Conservation (phyloP, 2,329 filamentous ascomycete species). For the Aspergillus sp. region DNA sequence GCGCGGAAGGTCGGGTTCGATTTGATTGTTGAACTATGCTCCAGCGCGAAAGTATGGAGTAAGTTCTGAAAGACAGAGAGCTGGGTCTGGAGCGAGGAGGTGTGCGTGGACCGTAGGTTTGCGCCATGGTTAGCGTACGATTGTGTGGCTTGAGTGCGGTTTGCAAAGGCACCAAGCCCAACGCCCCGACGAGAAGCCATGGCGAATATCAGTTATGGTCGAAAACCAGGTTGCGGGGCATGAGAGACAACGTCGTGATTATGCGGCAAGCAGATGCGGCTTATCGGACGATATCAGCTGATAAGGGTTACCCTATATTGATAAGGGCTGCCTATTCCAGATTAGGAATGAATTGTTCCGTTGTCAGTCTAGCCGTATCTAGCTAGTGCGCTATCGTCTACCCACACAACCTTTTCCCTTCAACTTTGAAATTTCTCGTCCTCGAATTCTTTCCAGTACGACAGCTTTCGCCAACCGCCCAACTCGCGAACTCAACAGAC, state of each 20-base stretch:
- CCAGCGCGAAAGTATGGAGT: conserved; percentile 90
- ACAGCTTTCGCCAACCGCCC: conserved; percentile 40
- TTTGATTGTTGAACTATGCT: conserved; percentile 92
- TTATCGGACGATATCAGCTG: conserved; percentile 22
- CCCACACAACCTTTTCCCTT: conserved; percentile 36
- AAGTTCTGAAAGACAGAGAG: conserved; percentile 94
- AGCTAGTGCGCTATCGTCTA: conserved; percentile 24
- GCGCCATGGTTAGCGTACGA: conserved; percentile 91
- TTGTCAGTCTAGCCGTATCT: conserved; percentile 3
- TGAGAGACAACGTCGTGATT: not conserved
- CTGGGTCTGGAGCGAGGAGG: conserved; percentile 84
- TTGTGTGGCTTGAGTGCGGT: conserved; percentile 77
- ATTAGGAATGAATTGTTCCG: not conserved
- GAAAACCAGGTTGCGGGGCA: not conserved
- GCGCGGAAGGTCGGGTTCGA: conserved; percentile 93
- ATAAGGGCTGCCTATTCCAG: conserved; percentile 24
- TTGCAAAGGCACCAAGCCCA: conserved; percentile 86
- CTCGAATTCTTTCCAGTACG: conserved; percentile 29
- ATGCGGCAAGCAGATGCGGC: not conserved
- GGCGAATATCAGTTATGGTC: not conserved
- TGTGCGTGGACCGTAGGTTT: conserved; percentile 79
- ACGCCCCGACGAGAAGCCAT: conserved; percentile 63
- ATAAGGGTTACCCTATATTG: conserved; percentile 22
- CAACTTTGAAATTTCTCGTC: conserved; percentile 18
- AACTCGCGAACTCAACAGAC: conserved; percentile 44